Conservation (phyloP, 129 eudicot genomes). For the Flaveria robusta region DNA sequence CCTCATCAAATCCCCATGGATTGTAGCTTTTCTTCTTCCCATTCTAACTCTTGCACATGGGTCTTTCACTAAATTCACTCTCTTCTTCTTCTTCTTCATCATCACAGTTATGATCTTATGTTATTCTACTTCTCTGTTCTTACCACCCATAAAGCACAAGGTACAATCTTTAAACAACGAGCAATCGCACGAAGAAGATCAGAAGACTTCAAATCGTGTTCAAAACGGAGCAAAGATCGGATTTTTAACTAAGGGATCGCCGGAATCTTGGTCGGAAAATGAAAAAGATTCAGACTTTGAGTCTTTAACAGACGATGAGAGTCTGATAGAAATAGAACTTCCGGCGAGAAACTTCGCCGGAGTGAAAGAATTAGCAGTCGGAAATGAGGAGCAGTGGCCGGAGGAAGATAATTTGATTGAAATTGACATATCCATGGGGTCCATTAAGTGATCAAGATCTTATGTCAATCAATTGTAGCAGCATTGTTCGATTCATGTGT, state of each 20-base stretch:
- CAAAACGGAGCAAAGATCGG: slow-evolving; percentile 10
- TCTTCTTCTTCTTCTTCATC: slow-evolving; percentile 33
- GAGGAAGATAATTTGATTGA: slow-evolving; percentile 81
- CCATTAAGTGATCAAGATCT: slow-evolving; percentile 65
- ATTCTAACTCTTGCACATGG: slow-evolving; percentile 40
- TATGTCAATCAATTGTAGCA: not conserved
- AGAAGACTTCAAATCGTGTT: not conserved
- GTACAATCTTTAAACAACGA: not conserved
- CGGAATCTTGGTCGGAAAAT: slow-evolving; percentile 44
- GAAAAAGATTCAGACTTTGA: slow-evolving; percentile 52
- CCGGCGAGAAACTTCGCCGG: slow-evolving; percentile 56
- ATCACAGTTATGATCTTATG: slow-evolving; percentile 35
- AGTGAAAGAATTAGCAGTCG: not conserved
- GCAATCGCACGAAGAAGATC: too few species aligned
- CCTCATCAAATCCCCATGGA: slow-evolving; percentile 39
- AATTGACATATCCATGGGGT: slow-evolving; percentile 81
- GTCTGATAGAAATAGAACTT: slow-evolving; percentile 71
- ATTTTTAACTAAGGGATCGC: slow-evolving; percentile 25
- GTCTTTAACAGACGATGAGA: slow-evolving; percentile 76
- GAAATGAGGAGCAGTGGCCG: slow-evolving; percentile 2
- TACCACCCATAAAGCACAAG: slow-evolving; percentile 36
- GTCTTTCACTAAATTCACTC: slow-evolving; percentile 17
- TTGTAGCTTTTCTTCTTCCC: slow-evolving; percentile 36
- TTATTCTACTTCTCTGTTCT: slow-evolving; percentile 28
- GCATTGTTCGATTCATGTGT: too few species aligned